phyloP scores from a whole-genome alignment of 2,329 filamentous ascomycete genomes.

The Calonectria ilicicola region DNA sequence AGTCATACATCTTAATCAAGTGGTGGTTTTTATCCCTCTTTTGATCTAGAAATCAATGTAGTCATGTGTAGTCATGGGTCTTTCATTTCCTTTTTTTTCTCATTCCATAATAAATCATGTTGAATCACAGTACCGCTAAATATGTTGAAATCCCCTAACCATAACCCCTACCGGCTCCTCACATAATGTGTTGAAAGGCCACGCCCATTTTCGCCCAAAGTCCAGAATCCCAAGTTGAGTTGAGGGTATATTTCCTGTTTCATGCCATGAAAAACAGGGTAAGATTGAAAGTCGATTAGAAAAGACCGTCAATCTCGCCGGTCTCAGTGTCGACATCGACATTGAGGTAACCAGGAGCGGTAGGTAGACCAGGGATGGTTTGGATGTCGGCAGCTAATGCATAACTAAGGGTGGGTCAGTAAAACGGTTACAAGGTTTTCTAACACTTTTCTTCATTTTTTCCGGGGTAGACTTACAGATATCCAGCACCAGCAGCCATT shows the following conservation, averaged over 20 bases:
- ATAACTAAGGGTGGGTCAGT: constrained; percentile 69
- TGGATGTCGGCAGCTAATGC: constrained; percentile 97
- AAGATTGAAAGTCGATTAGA: constrained; percentile 65
- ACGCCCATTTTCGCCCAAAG: constrained; percentile 40
- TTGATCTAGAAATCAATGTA: too few species aligned
- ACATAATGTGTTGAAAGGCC: constrained; percentile 46
- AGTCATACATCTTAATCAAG: too few species aligned
- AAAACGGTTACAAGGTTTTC: constrained; percentile 9
- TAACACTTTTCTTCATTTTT: neutral
- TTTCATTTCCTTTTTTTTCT: neutral
- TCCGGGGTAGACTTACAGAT: constrained; percentile 70
- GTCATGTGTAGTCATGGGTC: too few species aligned
- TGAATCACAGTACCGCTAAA: constrained; percentile 18
- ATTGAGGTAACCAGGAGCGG: constrained; percentile 94
- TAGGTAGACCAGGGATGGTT: constrained; percentile 95
- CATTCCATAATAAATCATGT: constrained; percentile 12
- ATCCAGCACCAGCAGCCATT: constrained; percentile 93
- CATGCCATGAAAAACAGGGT: constrained; percentile 1
- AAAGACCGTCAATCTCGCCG: constrained; percentile 89
- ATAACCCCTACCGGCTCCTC: constrained; percentile 25
- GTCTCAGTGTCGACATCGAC: constrained; percentile 87
- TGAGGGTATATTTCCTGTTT: constrained; percentile 30
- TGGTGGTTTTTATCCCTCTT: too few species aligned
- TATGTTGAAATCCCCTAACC: constrained; percentile 13
- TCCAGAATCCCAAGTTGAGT: constrained; percentile 44